A percentile compares a stretch with the other conserved stretches of the same genome.
phyloP scores from a whole-genome alignment of 768 basidiomycete genomes.

The Agaricus blazei region DNA sequence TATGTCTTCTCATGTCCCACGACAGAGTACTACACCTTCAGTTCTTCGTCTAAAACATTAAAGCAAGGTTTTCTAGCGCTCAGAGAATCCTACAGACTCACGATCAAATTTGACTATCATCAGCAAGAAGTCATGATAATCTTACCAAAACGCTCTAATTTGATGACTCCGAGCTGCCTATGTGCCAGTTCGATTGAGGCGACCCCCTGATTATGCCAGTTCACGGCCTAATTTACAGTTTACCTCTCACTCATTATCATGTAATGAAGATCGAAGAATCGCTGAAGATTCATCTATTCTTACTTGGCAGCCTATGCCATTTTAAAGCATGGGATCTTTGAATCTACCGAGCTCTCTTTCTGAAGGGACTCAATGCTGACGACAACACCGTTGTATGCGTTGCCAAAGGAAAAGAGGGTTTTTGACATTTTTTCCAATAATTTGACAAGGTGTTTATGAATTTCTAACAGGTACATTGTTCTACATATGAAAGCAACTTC shows the following conservation, averaged over 20 bases:
- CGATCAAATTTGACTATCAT: constrained; percentile 29
- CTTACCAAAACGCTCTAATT: too few species aligned
- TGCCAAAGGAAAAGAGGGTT: constrained; percentile 72
- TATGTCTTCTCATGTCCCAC: constrained; percentile 16
- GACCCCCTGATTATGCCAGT: background rate
- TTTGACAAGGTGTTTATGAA: constrained; percentile 83
- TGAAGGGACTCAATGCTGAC: constrained; percentile 60
- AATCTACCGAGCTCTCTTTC: constrained; percentile 67
- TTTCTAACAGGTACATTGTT: constrained; percentile 51
- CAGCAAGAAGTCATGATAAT: constrained; percentile 8
- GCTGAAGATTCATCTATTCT: background rate
- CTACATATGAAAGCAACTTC: background rate
- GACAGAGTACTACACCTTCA: background rate
- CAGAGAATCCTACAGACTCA: constrained; percentile 17
- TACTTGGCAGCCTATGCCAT: background rate
- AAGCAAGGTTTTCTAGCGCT: constrained; percentile 19
- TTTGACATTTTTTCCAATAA: constrained; percentile 49
- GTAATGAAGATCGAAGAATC: too few species aligned
- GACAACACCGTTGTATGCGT: constrained; percentile 62
- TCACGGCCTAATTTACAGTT: too few species aligned
- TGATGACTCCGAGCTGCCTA: background rate
- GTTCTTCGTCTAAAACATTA: background rate
- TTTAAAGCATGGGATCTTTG: constrained; percentile 52
- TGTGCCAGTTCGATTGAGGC: background rate
- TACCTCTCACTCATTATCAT: constrained; percentile 44